Percentiles rank a stretch among this genome's conserved stretches.
Conservation (phyloP, 2,329 filamentous ascomycete species). For the Xylariomycetidae sp. region DNA sequence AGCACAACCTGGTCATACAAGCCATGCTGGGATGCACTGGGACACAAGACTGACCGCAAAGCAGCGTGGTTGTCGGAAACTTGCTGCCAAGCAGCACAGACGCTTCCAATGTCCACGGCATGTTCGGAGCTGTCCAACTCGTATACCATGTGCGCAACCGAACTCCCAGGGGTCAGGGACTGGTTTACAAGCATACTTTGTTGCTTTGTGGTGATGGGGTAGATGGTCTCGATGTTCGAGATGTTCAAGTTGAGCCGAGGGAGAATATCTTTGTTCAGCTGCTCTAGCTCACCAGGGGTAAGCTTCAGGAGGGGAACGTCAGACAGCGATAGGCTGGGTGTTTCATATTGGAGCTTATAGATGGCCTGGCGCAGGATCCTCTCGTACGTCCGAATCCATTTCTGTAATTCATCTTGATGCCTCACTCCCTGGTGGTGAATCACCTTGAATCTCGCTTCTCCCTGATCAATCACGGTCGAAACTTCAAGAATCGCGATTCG, state of each 20-base stretch:
- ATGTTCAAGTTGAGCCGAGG: slow-evolving; percentile 36
- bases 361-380: slow-evolving; percentile 41
- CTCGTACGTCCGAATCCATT: slow-evolving; percentile 46
- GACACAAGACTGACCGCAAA: slow-evolving; percentile 47
- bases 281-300: slow-evolving; percentile 40
- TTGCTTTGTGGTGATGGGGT: slow-evolving; percentile 43
- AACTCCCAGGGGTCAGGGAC: slow-evolving; percentile 34
- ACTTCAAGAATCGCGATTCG: slow-evolving; percentile 49
- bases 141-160: slow-evolving; percentile 42
- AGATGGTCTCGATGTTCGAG: slow-evolving; percentile 44
- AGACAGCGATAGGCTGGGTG: slow-evolving; percentile 44
- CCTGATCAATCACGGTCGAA: slow-evolving; percentile 41
- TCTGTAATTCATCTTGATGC: slow-evolving; percentile 37
- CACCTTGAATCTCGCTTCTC: slow-evolving; percentile 40
- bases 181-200: slow-evolving; percentile 47
- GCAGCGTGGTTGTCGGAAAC: slow-evolving; percentile 41
- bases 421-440: slow-evolving; percentile 38
- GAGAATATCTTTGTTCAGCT: slow-evolving; percentile 38
- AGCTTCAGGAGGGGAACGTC: slow-evolving; percentile 45
- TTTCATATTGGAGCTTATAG: slow-evolving; percentile 33
- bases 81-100: slow-evolving; percentile 47
- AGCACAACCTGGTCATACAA: slow-evolving; percentile 48
- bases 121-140: slow-evolving; percentile 37
- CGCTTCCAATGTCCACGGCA: slow-evolving; percentile 36
- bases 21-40: slow-evolving; percentile 43